Evolutionary conservation across 2,329 filamentous ascomycete genomes (phyloP).

Genomic region (Botrytis fabae): DNA sequence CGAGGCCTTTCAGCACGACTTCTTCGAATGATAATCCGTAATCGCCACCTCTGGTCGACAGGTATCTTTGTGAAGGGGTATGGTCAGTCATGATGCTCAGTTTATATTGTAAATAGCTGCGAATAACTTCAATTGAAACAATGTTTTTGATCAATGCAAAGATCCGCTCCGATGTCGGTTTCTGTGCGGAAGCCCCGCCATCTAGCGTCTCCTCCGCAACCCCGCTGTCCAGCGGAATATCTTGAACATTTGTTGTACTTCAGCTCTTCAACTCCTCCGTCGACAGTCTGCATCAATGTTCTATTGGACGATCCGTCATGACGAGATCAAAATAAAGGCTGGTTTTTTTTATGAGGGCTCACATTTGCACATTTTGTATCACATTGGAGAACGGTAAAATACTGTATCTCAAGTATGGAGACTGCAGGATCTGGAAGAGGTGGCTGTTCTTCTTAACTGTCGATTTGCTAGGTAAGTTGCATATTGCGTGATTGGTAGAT

Average conservation of each 20-base stretch:
- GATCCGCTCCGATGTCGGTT: conserved; percentile 12
- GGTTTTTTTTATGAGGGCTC: too few relatives aligned
- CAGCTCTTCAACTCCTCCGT: neutral
- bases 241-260: neutral
- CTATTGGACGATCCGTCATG: neutral
- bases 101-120: neutral
- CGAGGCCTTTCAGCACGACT: conserved; percentile 85
- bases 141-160: neutral
- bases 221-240: neutral
- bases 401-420: neutral
- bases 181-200: neutral
- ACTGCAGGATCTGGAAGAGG: too few relatives aligned
- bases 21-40: conserved; percentile 83
- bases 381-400: neutral
- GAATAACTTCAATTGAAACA: conserved; percentile 10
- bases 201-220: neutral
- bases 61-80: conserved; percentile 59
- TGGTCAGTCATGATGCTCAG: conserved; percentile 31
- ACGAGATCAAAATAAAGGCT: neutral
- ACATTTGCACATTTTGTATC: neutral
- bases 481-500: neutral
- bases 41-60: conserved; percentile 62
- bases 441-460: neutral
- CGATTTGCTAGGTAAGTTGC: neutral
- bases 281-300: neutral